Conservation (phyloP, 495 filamentous ascomycete species). For the Aspergillus bridgeri region DNA sequence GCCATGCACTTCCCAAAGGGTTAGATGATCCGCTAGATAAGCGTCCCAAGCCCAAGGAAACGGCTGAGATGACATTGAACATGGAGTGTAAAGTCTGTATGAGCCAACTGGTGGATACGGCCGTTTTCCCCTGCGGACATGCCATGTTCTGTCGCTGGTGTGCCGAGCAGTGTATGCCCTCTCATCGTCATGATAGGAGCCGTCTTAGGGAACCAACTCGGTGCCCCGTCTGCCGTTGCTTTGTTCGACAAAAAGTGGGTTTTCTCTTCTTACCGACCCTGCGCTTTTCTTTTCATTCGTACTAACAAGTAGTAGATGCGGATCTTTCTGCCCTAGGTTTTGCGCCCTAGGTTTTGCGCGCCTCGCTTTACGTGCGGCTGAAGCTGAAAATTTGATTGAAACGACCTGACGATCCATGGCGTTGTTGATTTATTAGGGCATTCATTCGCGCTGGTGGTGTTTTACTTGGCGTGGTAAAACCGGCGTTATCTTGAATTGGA, state of each 20-base stretch:
- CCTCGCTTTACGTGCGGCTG: too few species aligned
- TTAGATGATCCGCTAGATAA: conserved; percentile 19
- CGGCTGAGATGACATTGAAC: conserved; percentile 45
- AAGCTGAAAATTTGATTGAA: too few species aligned
- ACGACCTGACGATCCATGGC: neutral
- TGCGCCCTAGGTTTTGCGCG: neutral
- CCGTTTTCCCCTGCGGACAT: conserved; percentile 55
- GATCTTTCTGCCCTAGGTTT: neutral
- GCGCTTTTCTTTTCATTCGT: neutral
- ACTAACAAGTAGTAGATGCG: neutral
- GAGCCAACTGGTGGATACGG: conserved; percentile 50
- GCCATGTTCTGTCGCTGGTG: conserved; percentile 49
- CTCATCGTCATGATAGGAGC: neutral
- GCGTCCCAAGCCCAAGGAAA: conserved; percentile 42
- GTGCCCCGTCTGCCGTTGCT: neutral
- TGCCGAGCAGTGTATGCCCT: conserved; percentile 14
- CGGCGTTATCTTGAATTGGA: too few species aligned
- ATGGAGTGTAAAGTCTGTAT: conserved; percentile 56
- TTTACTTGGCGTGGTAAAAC: too few species aligned
- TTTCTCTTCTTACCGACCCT: neutral
- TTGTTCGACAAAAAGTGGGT: neutral
- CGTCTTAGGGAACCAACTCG: neutral
- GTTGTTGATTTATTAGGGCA: neutral
- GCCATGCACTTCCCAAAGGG: conserved; percentile 3
- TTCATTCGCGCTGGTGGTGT: neutral